Evolutionary conservation across 768 basidiomycete species (phyloP).

Genomic region (Leccinellum luteum): DNA sequence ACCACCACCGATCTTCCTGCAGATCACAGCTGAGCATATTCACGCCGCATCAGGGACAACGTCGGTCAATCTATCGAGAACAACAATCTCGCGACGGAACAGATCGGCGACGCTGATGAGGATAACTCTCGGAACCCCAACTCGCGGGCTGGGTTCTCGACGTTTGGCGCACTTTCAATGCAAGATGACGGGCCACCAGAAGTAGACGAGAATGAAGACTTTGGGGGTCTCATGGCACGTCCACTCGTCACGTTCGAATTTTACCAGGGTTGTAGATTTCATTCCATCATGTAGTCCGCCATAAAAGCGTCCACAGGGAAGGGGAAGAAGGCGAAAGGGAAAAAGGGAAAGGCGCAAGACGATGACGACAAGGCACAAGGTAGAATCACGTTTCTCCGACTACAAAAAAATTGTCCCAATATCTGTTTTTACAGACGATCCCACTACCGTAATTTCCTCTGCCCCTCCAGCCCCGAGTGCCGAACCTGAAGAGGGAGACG

Average conservation of each 20-base stretch:
- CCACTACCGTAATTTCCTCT: constrained; percentile 24
- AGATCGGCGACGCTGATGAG: constrained; percentile 40
- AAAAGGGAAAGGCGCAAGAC: constrained; percentile 20
- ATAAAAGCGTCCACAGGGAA: constrained; percentile 51
- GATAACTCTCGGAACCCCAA: constrained; percentile 36
- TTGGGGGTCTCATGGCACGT: constrained; percentile 74
- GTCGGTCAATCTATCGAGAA: constrained; percentile 56
- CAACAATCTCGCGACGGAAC: constrained; percentile 32
- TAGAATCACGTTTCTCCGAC: background rate
- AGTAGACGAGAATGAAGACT: constrained; percentile 63
- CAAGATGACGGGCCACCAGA: constrained; percentile 42
- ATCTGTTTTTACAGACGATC: constrained; percentile 13
- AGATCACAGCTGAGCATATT: constrained; percentile 17
- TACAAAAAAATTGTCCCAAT: background rate
- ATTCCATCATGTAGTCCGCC: constrained; percentile 45
- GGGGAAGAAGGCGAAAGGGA: constrained; percentile 21
- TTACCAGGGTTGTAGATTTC: background rate
- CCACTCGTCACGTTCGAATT: constrained; percentile 2
- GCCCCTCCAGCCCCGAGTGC: constrained; percentile 28
- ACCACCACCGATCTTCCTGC: constrained; percentile 9
- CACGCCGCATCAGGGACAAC: constrained; percentile 49
- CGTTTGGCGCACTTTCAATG: constrained; percentile 46
- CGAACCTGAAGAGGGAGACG: constrained; percentile 35
- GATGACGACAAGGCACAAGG: constrained; percentile 14
- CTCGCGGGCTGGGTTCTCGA: constrained; percentile 42